phyloP scores from a whole-genome alignment of 768 basidiomycete genomes.

The Pilatotrama ljubarskyi region DNA sequence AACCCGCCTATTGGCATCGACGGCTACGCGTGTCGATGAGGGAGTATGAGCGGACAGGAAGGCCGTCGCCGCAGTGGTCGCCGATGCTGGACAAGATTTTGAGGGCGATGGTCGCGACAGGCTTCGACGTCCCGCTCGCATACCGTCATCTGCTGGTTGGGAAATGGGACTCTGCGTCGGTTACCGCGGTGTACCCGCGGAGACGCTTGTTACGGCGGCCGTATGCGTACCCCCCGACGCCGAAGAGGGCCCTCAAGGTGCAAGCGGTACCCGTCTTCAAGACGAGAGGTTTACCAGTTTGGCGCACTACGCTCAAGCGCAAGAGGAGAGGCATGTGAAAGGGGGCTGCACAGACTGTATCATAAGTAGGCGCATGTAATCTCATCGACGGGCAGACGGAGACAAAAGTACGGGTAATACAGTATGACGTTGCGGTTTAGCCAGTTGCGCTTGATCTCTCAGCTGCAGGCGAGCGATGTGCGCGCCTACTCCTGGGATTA shows the following conservation, averaged over 20 bases:
- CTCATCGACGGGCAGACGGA: neutral
- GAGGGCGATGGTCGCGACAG: constrained; percentile 40
- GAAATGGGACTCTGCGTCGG: constrained; percentile 11
- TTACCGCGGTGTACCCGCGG: neutral
- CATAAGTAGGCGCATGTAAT: neutral
- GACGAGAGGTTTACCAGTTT: constrained; percentile 23
- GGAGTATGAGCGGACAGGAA: constrained; percentile 24
- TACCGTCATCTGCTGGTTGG: constrained; percentile 43
- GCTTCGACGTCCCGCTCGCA: constrained; percentile 42
- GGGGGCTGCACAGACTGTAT: neutral
- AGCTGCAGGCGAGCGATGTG: neutral
- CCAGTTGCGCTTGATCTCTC: no score
- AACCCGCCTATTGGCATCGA: constrained; percentile 33
- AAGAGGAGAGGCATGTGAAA: neutral
- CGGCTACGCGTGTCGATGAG: constrained; percentile 31
- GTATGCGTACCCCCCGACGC: constrained; percentile 11
- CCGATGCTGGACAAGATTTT: constrained; percentile 11
- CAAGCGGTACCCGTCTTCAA: constrained; percentile 18
- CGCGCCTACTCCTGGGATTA: no score
- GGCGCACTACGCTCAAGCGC: neutral
- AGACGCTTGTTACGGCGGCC: constrained; percentile 8
- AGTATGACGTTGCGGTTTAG: neutral
- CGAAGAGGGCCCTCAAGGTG: neutral
- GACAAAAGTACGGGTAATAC: neutral
- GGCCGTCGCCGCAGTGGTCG: neutral